Evolutionary conservation across 208 protist genomes (phyloP).

Genomic region (Zelonia costaricensis): DNA sequence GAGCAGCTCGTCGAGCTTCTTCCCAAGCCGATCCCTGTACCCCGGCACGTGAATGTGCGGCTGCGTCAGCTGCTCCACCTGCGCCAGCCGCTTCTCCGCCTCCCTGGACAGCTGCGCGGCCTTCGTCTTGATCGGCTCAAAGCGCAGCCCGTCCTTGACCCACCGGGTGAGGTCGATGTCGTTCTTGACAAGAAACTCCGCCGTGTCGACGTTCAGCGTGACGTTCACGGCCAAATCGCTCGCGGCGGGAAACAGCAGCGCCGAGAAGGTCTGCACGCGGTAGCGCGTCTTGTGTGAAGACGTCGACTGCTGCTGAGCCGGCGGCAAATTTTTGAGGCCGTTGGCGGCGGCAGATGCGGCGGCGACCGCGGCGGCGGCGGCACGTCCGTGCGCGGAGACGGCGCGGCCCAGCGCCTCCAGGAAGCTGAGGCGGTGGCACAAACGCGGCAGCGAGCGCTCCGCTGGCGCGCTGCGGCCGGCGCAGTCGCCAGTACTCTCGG

Average conservation of each 20-base stretch:
- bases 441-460: not conserved
- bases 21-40: conserved; percentile 13
- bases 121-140: conserved; percentile 31
- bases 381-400: not conserved
- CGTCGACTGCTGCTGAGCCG: too few species aligned
- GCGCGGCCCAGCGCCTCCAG: conserved; percentile 13
- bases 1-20: conserved; percentile 14
- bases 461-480: too few species aligned
- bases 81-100: not conserved
- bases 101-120: conserved; percentile 12
- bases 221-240: conserved; percentile 18
- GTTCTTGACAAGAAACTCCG: conserved; percentile 63
- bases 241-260: conserved; percentile 51
- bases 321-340: not conserved
- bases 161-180: conserved; percentile 67
- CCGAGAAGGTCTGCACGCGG: conserved; percentile 45
- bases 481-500: too few species aligned
- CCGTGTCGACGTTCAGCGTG: conserved; percentile 43
- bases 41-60: conserved; percentile 16
- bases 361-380: not conserved
- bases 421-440: conserved; percentile 12
- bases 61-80: not conserved
- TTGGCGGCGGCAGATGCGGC: not conserved
- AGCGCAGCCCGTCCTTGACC: conserved; percentile 52
- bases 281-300: too few species aligned